Conservation (phyloP, 805 yeast species). For the Myxozyma mucilagina region DNA sequence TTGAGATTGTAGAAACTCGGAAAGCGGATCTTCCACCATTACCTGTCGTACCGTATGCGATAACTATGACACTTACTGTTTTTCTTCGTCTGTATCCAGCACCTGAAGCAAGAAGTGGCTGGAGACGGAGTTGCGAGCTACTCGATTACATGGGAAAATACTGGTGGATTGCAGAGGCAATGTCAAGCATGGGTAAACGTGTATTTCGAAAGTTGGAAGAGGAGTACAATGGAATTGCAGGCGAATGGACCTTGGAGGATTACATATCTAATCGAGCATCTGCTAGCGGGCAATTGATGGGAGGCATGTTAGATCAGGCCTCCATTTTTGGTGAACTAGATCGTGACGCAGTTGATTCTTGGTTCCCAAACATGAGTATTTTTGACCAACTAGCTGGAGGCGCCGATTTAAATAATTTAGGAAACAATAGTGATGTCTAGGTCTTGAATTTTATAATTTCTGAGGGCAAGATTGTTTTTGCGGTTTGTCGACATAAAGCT, state of each 20-base stretch:
- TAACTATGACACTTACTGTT: slow-evolving; percentile 41
- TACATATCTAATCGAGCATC: slow-evolving; percentile 16
- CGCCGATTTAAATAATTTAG: background rate
- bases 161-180: slow-evolving; percentile 32
- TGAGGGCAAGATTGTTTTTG: too few species aligned
- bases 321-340: slow-evolving; percentile 34
- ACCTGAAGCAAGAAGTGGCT: slow-evolving; percentile 21
- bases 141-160: slow-evolving; percentile 22
- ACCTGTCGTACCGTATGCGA: slow-evolving; percentile 40
- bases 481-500: background rate
- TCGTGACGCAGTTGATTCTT: slow-evolving; percentile 32
- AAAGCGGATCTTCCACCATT: slow-evolving; percentile 33
- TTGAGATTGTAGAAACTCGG: slow-evolving; percentile 11
- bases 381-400: slow-evolving; percentile 12
- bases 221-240: slow-evolving; percentile 14
- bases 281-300: slow-evolving; percentile 5
- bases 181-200: slow-evolving; percentile 28
- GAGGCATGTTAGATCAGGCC: slow-evolving; percentile 33
- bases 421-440: background rate
- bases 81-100: slow-evolving; percentile 39
- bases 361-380: slow-evolving; percentile 32
- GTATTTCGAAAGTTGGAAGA: slow-evolving; percentile 26
- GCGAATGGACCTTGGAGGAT: slow-evolving; percentile 16
- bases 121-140: slow-evolving; percentile 21
- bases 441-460: background rate